Evolutionary conservation across 2,329 filamentous ascomycete species (phyloP), one percentile per base, ranked within the genome.

Genomic region (Hirsutella minnesotensis): DNA sequence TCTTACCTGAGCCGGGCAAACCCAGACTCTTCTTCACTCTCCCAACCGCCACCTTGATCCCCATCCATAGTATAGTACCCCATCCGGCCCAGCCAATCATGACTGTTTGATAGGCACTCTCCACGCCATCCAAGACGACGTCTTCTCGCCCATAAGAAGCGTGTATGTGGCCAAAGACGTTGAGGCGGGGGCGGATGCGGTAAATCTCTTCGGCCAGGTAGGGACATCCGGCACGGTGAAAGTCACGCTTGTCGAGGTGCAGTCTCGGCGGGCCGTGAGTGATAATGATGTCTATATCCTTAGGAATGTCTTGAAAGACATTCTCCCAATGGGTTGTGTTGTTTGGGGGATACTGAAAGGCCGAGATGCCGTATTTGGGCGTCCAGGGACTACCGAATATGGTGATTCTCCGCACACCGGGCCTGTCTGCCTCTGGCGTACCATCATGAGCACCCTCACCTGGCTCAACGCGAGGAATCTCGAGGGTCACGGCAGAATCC

Each of bases 101-200:
- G 3, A 35, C 33, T 18, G n/a, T n/a, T 35, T 38, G 13, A 27
- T 38, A 38, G 15, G 21, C 21, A 9, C 37, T 16, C 37, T 38
- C 13, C 5, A 38, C 20, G 20, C 21, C 37, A 9, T 27, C 21
- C 7, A 27, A 16, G 4, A 16, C 29, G 9, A 40, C 16, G 8
- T 34, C 18, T 13, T 40, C 39, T 4, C 39, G 18, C 7, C 39
- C 29, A 7, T 53, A 52, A 0, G 53, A 59, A 16, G 45, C 58
- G 37, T 67, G 63, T 5, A 66, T 54, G 38, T 66, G 63, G 1
- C 64, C 62, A 40, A 64, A 66, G 4, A 66, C 56, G 37, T 58
- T 54, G 9, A 65, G 47, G n/a, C 42, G 40, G 12, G 63, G 64
- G 33, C 51, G 52, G 8, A 51, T 48, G 2, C 60, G 50, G 49